Evolutionary conservation across 352 stramenopile species (phyloP).

Genomic region (Pythium insidiosum): DNA sequence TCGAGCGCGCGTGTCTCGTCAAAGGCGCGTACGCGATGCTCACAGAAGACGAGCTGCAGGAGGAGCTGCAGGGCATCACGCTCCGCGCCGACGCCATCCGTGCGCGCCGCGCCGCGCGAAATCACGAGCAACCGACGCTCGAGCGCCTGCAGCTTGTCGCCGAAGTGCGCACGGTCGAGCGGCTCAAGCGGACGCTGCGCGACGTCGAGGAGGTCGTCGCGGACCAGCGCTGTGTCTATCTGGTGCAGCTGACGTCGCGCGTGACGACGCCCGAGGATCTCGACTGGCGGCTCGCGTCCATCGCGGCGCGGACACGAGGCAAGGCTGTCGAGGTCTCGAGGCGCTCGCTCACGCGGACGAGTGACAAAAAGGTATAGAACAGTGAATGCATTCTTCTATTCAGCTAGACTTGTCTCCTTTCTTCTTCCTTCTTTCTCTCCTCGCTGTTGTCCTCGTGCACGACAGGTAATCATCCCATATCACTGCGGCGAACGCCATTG

Average conservation of each 20-base stretch:
- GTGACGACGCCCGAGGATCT: constrained; percentile 5
- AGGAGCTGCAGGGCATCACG: neutral
- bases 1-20: constrained; percentile 4
- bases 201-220: neutral
- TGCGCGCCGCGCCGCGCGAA: neutral
- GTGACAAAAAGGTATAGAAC: too few relatives aligned
- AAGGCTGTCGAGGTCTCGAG: neutral
- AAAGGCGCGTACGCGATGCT: constrained; percentile 5
- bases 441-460: too few relatives aligned
- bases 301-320: constrained; percentile 6
- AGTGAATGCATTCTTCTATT: too few relatives aligned
- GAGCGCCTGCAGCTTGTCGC: constrained; percentile 10
- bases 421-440: too few relatives aligned
- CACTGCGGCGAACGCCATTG: too few relatives aligned
- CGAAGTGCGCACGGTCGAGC: constrained; percentile 6
- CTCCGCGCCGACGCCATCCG: neutral
- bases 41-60: constrained; percentile 1
- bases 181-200: neutral
- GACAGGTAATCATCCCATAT: too few relatives aligned
- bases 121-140: neutral
- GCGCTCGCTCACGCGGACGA: neutral
- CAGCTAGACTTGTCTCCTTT: too few relatives aligned
- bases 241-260: constrained; percentile 4
- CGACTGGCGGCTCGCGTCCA: constrained; percentile 10
- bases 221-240: constrained; percentile 1